Base-by-base conservation (phyloP, 2,329 filamentous ascomycete genomes). In the Alternaria sp. region DNA sequence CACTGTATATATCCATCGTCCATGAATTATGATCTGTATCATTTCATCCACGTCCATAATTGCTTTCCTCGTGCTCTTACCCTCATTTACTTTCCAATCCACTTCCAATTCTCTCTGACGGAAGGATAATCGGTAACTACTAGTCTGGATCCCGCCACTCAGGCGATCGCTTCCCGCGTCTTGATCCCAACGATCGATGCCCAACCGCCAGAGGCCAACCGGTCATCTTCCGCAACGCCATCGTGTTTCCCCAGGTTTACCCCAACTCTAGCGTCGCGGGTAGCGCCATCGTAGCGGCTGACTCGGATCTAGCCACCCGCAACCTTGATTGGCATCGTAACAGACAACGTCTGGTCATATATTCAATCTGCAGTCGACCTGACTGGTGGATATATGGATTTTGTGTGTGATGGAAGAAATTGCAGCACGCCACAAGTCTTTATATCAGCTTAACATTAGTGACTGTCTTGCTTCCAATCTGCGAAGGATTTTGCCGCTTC, bases 1-100 rank as follows among this genome's bases (percentile, higher is more conserved):
- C 34, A 39, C 24, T 51, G 36, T 51, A 51, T 20, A 51, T 51
- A 41, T 51, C 16, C 36, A 41, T 51, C n/a, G n/a, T 51, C 36
- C 28, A 51, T 41, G 49, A 51, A 41, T 51, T 51, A 51, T 41
- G 49, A 51, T 51, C 34, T 26, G 20, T 18, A 49, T 26, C 14
- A 36, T 3, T n/a, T 38, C 32, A 26, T 36, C 46, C n/a, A 36
- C 20, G n/a, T n/a, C 2, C 9, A 34, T 14, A 49, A 16, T 7
- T 26, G 32, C 32, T 8, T 24, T 7, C 14, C 32, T 12, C 20
- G 8, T 38, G 20, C 32, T 7, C 16, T 36, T 7, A 42, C 46
- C 12, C 46, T 24, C 12, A 22, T 30, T 22, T 4, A 7, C 5
- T 8, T n/a, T 36, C 20, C 11, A 24, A 3, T 14, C 6, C 20